Conservation (phyloP, 768 basidiomycete genomes). For the Lenzites betulinus region DNA sequence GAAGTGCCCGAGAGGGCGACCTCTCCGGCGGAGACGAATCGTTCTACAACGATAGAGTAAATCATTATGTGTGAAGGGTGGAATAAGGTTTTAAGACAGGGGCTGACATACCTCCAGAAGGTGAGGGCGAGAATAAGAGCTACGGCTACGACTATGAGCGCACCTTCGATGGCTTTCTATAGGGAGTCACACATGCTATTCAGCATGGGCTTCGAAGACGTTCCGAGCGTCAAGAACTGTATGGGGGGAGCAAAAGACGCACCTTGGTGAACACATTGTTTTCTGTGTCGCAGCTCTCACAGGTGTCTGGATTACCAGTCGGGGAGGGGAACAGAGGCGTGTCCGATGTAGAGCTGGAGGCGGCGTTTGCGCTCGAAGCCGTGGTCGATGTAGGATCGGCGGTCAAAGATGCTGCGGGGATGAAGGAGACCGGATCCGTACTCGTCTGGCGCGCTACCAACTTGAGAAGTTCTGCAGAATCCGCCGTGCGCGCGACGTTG, state of each 20-base stretch:
- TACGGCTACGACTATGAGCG: constrained; percentile 13
- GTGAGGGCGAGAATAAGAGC: constrained; percentile 1
- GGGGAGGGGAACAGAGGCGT: constrained; percentile 14
- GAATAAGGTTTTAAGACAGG: not conserved
- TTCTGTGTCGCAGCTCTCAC: not conserved
- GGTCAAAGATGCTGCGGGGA: not conserved
- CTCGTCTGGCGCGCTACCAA: not conserved
- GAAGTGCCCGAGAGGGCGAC: constrained; percentile 12
- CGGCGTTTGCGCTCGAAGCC: not conserved
- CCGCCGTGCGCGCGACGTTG: not conserved
- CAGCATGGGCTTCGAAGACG: no score
- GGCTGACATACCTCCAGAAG: constrained; percentile 10
- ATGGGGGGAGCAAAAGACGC: not conserved
- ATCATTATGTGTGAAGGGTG: no score
- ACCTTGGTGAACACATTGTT: constrained; percentile 12
- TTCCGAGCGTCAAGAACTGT: no score
- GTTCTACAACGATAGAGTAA: not conserved
- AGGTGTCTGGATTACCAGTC: not conserved
- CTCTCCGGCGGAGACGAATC: constrained; percentile 4
- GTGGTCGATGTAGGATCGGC: not conserved
- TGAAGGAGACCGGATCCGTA: not conserved
- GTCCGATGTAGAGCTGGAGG: constrained; percentile 5
- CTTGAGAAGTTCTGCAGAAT: not conserved
- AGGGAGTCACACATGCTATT: no score
- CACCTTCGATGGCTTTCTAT: constrained; percentile 19